phyloP scores from a whole-genome alignment of 305 asterid species.

The Ajuga reptans region DNA sequence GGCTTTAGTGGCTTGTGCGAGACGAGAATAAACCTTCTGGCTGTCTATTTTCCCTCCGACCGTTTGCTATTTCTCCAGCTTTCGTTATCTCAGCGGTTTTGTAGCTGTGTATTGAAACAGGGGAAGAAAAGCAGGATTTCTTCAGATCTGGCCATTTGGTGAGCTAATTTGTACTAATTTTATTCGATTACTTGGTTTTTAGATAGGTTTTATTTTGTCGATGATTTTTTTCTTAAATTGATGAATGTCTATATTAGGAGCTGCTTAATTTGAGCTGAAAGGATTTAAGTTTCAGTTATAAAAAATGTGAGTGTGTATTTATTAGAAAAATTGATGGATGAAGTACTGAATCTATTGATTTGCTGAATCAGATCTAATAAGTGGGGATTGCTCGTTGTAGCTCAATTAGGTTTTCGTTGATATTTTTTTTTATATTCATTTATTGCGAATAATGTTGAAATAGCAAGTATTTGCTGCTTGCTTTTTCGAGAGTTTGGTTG shows the following conservation, averaged over 20 bases:
- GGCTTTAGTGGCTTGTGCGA: conserved; percentile 23
- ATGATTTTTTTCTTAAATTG: background rate
- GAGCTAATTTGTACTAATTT: conserved; percentile 23
- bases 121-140: background rate
- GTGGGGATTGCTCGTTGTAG: background rate
- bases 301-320: background rate
- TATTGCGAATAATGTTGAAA: background rate
- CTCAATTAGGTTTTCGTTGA: background rate
- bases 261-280: background rate
- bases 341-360: conserved; percentile 2
- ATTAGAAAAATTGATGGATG: background rate
- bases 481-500: conserved; percentile 5
- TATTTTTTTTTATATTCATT: background rate
- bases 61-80: background rate
- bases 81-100: conserved; percentile 1
- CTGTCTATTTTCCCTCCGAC: conserved; percentile 11
- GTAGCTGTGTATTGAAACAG: conserved; percentile 14
- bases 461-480: background rate
- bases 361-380: conserved; percentile 13
- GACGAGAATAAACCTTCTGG: conserved; percentile 15
- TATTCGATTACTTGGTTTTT: background rate
- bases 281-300: background rate
- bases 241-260: background rate
- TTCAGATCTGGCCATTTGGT: conserved; percentile 57
- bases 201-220: background rate